These are phyloP conservation scores for slime mould (Dictyostelium discoideum) DNA, from an alignment of 78 protist species.

Conservation along the genomic window DNA sequence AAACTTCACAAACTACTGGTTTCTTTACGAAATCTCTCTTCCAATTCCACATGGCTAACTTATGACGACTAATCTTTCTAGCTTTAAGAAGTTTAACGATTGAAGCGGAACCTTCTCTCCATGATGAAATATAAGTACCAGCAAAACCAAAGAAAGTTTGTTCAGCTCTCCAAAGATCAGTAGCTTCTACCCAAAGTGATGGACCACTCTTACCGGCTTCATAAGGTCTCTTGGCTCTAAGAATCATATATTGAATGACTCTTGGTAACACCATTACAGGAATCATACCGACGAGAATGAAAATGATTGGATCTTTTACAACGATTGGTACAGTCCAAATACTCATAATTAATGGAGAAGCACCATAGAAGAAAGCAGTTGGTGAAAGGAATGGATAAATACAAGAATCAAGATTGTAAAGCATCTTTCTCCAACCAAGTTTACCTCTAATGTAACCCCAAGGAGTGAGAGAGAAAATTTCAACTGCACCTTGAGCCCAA, in stretches of 20 bases:
- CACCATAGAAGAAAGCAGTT: conserved; percentile 81
- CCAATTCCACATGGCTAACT: conserved; percentile 79
- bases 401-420: conserved; percentile 76
- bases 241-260: conserved; percentile 73
- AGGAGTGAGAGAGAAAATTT: conserved; percentile 75
- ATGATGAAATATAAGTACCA: conserved; percentile 67
- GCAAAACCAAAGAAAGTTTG: conserved; percentile 83
- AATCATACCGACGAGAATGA: conserved; percentile 77
- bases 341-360: conserved; percentile 65
- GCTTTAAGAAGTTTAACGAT: conserved; percentile 47
- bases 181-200: conserved; percentile 80
- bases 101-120: conserved; percentile 74
- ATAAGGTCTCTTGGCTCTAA: conserved; percentile 71
- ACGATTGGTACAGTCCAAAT: conserved; percentile 80
- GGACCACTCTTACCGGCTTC: conserved; percentile 79
- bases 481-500: conserved; percentile 85
- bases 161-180: conserved; percentile 80
- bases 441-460: conserved; percentile 59
- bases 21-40: conserved; percentile 71
- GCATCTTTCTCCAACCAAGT: conserved; percentile 79
- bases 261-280: conserved; percentile 76
- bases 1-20: conserved; percentile 45
- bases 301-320: conserved; percentile 79
- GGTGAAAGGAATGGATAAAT: conserved; percentile 77
- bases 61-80: conserved; percentile 46